Evolutionary conservation across 148 eudicot species (phyloP).

Genomic region (Chenopodium album): DNA sequence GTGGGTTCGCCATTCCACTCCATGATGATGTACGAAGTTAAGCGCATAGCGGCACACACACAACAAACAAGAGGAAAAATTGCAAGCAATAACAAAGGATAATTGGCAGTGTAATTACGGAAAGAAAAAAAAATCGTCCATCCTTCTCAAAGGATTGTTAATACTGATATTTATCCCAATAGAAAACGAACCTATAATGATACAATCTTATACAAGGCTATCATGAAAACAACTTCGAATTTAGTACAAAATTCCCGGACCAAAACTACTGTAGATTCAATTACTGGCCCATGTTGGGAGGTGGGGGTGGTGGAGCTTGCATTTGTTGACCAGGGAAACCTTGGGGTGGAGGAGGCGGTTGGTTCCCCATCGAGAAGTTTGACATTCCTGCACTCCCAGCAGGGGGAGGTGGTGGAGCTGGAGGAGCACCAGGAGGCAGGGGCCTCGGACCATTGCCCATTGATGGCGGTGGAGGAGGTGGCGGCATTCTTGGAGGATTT

Average conservation of each 20-base stretch:
- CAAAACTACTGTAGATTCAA: slow-evolving; percentile 1
- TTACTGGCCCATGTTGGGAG: slow-evolving; percentile 60
- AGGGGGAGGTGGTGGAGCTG: slow-evolving; percentile 76
- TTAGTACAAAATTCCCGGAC: not conserved
- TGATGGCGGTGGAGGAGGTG: slow-evolving; percentile 67
- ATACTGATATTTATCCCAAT: not conserved
- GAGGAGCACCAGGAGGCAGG: slow-evolving; percentile 76
- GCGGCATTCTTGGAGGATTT: slow-evolving; percentile 62
- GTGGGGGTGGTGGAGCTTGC: slow-evolving; percentile 74
- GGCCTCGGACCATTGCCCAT: slow-evolving; percentile 86
- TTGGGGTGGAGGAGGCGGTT: slow-evolving; percentile 84
- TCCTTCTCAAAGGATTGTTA: not conserved
- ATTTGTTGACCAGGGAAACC: slow-evolving; percentile 77
- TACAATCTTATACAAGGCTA: not conserved
- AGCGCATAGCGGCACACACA: too few relatives aligned
- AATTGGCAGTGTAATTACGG: not conserved
- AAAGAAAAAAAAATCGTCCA: not conserved
- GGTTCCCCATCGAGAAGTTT: slow-evolving; percentile 65
- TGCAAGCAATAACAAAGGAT: not conserved
- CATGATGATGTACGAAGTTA: too few relatives aligned
- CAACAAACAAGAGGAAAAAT: too few relatives aligned
- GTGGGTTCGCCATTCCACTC: too few relatives aligned
- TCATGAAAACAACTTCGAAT: not conserved
- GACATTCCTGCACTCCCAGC: slow-evolving; percentile 65
- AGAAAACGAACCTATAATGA: not conserved